phyloP scores from a whole-genome alignment of 768 basidiomycete species.

The Leccinum rimulosum region DNA sequence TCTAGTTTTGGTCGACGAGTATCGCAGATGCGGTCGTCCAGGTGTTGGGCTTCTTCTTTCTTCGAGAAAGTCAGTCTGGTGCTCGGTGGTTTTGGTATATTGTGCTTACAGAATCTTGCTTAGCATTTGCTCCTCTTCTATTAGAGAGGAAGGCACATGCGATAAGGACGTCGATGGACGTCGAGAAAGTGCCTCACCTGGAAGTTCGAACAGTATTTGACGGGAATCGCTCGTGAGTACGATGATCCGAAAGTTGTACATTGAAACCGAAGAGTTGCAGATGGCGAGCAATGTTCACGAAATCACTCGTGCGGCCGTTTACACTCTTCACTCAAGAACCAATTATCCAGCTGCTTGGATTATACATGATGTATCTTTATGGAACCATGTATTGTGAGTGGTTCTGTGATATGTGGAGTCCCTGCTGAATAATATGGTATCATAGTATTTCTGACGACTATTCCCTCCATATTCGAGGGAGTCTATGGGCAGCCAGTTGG shows the following conservation, averaged over 20 bases:
- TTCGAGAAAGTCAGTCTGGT: slow-evolving; percentile 57
- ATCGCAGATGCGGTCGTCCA: slow-evolving; percentile 58
- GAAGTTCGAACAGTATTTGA: slow-evolving; percentile 51
- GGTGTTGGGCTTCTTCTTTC: slow-evolving; percentile 49
- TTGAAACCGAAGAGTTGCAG: slow-evolving; percentile 29
- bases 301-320: slow-evolving; percentile 67
- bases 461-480: slow-evolving; percentile 55
- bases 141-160: slow-evolving; percentile 50
- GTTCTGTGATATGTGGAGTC: background rate
- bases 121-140: slow-evolving; percentile 31
- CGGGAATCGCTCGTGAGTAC: slow-evolving; percentile 41
- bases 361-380: slow-evolving; percentile 71
- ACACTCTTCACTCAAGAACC: slow-evolving; percentile 56
- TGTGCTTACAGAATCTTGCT: slow-evolving; percentile 14
- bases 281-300: slow-evolving; percentile 49
- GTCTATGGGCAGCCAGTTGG: slow-evolving; percentile 55
- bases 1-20: slow-evolving; percentile 64
- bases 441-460: slow-evolving; percentile 66
- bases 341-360: slow-evolving; percentile 63
- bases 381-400: slow-evolving; percentile 56
- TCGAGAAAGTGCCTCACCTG: slow-evolving; percentile 41
- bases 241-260: background rate
- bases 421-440: background rate
- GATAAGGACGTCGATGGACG: slow-evolving; percentile 44
- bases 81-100: background rate